Percentiles rank a stretch among this genome's conserved stretches.
Evolutionary conservation across 371 early-diverging fungal genomes (phyloP).

Genomic region (Mucor piriformis): DNA sequence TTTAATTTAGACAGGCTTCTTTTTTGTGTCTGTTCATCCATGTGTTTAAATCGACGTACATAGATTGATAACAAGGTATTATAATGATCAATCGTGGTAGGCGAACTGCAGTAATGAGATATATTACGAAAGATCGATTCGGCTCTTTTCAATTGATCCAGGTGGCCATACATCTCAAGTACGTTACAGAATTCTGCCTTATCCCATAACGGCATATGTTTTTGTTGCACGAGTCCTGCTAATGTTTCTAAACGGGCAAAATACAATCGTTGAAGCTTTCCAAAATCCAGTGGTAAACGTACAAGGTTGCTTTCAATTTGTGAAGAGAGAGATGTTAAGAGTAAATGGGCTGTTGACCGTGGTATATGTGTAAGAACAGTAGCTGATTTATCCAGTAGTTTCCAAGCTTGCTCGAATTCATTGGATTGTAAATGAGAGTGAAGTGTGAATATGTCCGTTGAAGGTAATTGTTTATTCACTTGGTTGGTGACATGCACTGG

Average conservation of each 20-base stretch:
- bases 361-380: slow-evolving; percentile 9
- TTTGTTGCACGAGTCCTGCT: slow-evolving; percentile 15
- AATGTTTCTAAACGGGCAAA: slow-evolving; percentile 27
- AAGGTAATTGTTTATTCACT: slow-evolving; percentile 27
- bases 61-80: slow-evolving; percentile 37
- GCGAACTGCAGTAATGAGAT: slow-evolving; percentile 18
- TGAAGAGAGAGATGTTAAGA: slow-evolving; percentile 24
- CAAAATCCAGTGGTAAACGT: slow-evolving; percentile 15
- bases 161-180: slow-evolving; percentile 32
- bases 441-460: slow-evolving; percentile 29
- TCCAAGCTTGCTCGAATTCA: slow-evolving; percentile 31
- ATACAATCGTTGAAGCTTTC: slow-evolving; percentile 21
- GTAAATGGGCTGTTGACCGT: slow-evolving; percentile 18
- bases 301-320: slow-evolving; percentile 15
- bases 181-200: slow-evolving; percentile 26
- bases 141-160: slow-evolving; percentile 30
- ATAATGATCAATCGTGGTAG: slow-evolving; percentile 21
- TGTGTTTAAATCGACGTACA: slow-evolving; percentile 27
- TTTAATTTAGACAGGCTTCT: slow-evolving; percentile 31
- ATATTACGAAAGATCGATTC: slow-evolving; percentile 35
- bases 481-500: slow-evolving; percentile 29
- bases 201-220: slow-evolving; percentile 16
- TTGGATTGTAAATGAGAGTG: slow-evolving; percentile 23
- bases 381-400: slow-evolving; percentile 20
- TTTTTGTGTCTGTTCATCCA: slow-evolving; percentile 20